A percentile compares a stretch with the other conserved stretches of the same genome.
These are phyloP conservation scores for Magnaporthiopsis rhizophila DNA, from an alignment of 2,329 filamentous ascomycete species.

Conservation along the genomic window DNA sequence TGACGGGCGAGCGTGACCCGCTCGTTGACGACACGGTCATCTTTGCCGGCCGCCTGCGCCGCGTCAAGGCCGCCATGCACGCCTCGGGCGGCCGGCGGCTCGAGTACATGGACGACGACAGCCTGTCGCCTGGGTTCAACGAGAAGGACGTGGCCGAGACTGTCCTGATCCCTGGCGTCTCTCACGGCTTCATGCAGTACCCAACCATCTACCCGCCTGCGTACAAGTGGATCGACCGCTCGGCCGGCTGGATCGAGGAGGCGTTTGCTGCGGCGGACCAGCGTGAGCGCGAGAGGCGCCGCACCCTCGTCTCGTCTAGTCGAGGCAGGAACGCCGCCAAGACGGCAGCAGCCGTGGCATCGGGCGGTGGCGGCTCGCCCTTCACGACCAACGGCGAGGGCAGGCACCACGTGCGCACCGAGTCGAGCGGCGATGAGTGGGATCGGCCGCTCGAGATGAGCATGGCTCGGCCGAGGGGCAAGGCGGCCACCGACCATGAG, in stretches of 20 bases:
- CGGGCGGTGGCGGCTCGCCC: constrained; percentile 9
- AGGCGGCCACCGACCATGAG: neutral
- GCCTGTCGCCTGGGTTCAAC: constrained; percentile 48
- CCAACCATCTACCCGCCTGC: constrained; percentile 80
- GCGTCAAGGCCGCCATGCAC: constrained; percentile 58
- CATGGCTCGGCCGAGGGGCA: constrained; percentile 44
- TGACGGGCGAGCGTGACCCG: constrained; percentile 92
- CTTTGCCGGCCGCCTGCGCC: constrained; percentile 80
- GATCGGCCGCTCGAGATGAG: constrained; percentile 77
- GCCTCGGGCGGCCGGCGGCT: constrained; percentile 44
- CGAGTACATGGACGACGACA: constrained; percentile 37
- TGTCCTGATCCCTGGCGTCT: constrained; percentile 77
- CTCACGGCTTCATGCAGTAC: constrained; percentile 91
- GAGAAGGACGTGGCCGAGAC: constrained; percentile 75
- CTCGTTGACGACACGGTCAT: constrained; percentile 96
- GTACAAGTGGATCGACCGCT: constrained; percentile 77
- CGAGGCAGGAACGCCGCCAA: constrained; percentile 9
- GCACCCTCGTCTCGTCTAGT: constrained; percentile 12
- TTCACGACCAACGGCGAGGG: constrained; percentile 15
- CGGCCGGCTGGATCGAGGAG: constrained; percentile 73
- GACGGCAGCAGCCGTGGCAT: neutral
- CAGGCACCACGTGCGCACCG: constrained; percentile 43
- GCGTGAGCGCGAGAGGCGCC: constrained; percentile 24
- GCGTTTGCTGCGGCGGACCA: constrained; percentile 53
- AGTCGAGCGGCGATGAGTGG: constrained; percentile 64